phyloP scores from a whole-genome alignment of 2,329 filamentous ascomycete species.

The Tothia fuscella region DNA sequence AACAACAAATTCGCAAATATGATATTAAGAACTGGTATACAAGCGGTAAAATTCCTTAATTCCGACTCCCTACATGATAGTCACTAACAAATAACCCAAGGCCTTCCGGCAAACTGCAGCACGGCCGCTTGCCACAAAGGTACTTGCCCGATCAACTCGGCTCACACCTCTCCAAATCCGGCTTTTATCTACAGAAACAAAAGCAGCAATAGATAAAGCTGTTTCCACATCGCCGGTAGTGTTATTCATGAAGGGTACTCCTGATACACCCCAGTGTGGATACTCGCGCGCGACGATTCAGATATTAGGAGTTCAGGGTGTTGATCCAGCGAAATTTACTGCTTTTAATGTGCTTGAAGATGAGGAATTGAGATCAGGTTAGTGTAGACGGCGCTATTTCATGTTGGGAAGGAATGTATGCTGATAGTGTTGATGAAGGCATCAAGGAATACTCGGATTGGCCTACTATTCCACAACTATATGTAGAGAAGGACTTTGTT shows the following conservation, averaged over 20 bases:
- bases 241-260: slow-evolving; percentile 98
- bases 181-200: slow-evolving; percentile 68
- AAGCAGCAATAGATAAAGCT: slow-evolving; percentile 78
- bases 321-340: slow-evolving; percentile 92
- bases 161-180: slow-evolving; percentile 40
- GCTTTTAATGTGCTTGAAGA: slow-evolving; percentile 97
- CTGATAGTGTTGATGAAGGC: slow-evolving; percentile 38
- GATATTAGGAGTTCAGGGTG: slow-evolving; percentile 86
- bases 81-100: slow-evolving; percentile 15
- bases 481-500: slow-evolving; percentile 89
- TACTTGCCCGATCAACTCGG: slow-evolving; percentile 20
- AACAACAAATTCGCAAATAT: slow-evolving; percentile 18
- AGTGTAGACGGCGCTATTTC: slow-evolving; percentile 15
- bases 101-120: slow-evolving; percentile 24
- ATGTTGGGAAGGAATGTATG: background rate
- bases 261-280: slow-evolving; percentile 89
- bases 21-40: slow-evolving; percentile 27
- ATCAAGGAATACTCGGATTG: slow-evolving; percentile 99
- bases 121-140: slow-evolving; percentile 5
- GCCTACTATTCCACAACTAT: slow-evolving; percentile 96
- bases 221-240: slow-evolving; percentile 82
- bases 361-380: slow-evolving; percentile 69
- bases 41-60: slow-evolving; percentile 18
- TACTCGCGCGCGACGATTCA: slow-evolving; percentile 94
- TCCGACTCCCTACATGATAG: too few relatives aligned